These are phyloP conservation scores for Endothia cerciana DNA, from an alignment of 2,329 filamentous ascomycete species.

Conservation along the genomic window DNA sequence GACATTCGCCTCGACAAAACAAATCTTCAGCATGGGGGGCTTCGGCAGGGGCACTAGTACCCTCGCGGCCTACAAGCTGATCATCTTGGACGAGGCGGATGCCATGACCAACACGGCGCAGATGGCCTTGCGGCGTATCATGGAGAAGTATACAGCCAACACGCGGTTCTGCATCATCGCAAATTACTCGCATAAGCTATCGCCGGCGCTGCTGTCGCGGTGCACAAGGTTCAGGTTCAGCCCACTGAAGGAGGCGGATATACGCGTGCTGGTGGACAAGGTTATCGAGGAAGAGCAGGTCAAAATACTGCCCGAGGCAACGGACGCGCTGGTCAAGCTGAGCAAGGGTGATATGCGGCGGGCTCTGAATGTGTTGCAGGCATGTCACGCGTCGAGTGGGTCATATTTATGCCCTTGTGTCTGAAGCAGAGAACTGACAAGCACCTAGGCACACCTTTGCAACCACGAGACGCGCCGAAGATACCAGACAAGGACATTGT, in stretches of 20 bases:
- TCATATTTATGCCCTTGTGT: constrained; percentile 17
- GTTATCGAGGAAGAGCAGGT: constrained; percentile 88
- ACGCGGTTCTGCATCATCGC: constrained; percentile 98
- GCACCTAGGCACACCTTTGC: constrained; percentile 67
- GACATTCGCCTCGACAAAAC: constrained; percentile 96
- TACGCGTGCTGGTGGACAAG: constrained; percentile 81
- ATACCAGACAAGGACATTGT: constrained; percentile 66
- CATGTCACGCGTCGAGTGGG: constrained; percentile 90
- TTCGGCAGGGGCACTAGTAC: constrained; percentile 48
- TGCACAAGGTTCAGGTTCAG: constrained; percentile 96
- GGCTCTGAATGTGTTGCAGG: constrained; percentile 92
- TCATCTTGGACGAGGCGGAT: constrained; percentile 98
- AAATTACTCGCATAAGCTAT: constrained; percentile 98
- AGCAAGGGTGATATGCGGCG: constrained; percentile 97
- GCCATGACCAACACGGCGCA: constrained; percentile 99
- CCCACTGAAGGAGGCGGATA: constrained; percentile 86
- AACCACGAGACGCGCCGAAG: constrained; percentile 62
- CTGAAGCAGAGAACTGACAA: constrained; percentile 17
- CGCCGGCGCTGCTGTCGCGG: constrained; percentile 85
- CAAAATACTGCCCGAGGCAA: constrained; percentile 79
- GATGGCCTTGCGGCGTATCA: constrained; percentile 94
- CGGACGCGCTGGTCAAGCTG: constrained; percentile 80
- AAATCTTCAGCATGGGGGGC: constrained; percentile 79
- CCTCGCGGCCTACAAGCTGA: constrained; percentile 86
- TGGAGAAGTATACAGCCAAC: constrained; percentile 99